These are phyloP conservation scores for Herpetomonas tarakana DNA, from an alignment of 208 protist genomes.

Conservation along the genomic window DNA sequence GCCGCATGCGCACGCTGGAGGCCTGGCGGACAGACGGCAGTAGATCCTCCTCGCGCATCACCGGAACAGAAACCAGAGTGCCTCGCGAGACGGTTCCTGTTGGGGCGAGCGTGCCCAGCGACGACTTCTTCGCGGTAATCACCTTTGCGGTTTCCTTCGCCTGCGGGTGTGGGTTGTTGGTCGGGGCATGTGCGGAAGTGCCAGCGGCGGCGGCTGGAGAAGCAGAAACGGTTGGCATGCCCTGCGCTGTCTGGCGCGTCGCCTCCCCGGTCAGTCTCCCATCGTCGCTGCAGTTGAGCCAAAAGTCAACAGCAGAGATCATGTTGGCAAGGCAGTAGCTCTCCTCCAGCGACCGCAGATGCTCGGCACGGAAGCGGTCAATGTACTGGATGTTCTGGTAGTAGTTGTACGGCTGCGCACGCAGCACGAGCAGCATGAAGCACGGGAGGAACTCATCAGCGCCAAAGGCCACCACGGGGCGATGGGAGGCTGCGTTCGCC, in stretches of 20 bases:
- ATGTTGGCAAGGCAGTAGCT: constrained; percentile 74
- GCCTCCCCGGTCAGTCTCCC: constrained; percentile 11
- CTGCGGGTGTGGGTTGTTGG: no score
- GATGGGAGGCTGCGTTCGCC: background rate
- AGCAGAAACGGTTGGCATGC: no score
- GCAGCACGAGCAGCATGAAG: constrained; percentile 76
- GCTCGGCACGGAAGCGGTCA: constrained; percentile 38
- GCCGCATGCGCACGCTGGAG: background rate
- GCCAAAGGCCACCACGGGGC: constrained; percentile 38
- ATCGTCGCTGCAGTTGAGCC: constrained; percentile 43
- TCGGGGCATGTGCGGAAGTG: no score
- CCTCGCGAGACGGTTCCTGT: background rate
- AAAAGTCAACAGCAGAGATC: constrained; percentile 59
- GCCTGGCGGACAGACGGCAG: constrained; percentile 46
- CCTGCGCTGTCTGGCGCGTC: background rate
- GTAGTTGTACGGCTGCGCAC: constrained; percentile 59
- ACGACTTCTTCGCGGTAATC: background rate
- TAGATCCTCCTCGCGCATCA: constrained; percentile 33
- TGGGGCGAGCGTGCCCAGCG: background rate
- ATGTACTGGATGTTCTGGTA: constrained; percentile 75
- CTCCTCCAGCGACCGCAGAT: constrained; percentile 50
- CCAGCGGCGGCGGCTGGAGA: no score
- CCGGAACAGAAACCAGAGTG: constrained; percentile 4
- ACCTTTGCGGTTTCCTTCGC: background rate
- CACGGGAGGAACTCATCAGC: constrained; percentile 81